Evolutionary conservation across 2,329 filamentous ascomycete genomes (phyloP), one percentile per base, ranked within the genome.

Genomic region (Curvularia sp.): DNA sequence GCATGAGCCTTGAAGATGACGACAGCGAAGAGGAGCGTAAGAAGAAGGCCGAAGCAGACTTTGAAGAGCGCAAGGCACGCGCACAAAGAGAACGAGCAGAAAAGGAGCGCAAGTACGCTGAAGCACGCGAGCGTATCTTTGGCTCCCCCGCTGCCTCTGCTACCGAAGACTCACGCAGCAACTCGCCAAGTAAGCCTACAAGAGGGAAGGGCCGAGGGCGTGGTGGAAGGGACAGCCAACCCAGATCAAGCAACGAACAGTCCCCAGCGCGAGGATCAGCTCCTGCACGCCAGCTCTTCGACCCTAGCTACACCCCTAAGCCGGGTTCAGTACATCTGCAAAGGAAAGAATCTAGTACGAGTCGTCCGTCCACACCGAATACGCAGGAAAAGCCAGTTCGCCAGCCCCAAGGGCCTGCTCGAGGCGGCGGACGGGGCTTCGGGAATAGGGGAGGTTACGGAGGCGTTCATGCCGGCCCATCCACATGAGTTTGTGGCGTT

Each of bases 61-160:
- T 89, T 3, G 91, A 94, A 68, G 90, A 97, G 79, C 85, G 93
- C 33, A 88, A 90, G 61, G 86, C 88, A 24, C 90, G 90, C 71
- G 91, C 93, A 53, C 87, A 92, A 74, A 84, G 86, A 49, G 92
- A 96, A 68, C 86, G 88, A 9, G 93, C 96, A 72, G 93, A 96
- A 79, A 97, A 95, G 80, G 91, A 96, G 80, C 88, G 88, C 56
- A 90, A 90, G 60, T 97, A 97, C 75, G 91, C 96, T 61, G 93
- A 97, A 79, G 91, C 89, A 5, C 85, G 94, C 30, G 92, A 94
- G 68, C 90, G 93, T 74, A 89, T 97, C 55, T 94, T 97, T 76
- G 93, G 93, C 20, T 87, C 86, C 22, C 75, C 76, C 31, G 67
- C 70, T 12, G 62, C 77, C 18, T 71, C 75, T 5, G 63, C 77